Conservation (phyloP, 352 stramenopile species). For the Phytophthora kernoviae region DNA sequence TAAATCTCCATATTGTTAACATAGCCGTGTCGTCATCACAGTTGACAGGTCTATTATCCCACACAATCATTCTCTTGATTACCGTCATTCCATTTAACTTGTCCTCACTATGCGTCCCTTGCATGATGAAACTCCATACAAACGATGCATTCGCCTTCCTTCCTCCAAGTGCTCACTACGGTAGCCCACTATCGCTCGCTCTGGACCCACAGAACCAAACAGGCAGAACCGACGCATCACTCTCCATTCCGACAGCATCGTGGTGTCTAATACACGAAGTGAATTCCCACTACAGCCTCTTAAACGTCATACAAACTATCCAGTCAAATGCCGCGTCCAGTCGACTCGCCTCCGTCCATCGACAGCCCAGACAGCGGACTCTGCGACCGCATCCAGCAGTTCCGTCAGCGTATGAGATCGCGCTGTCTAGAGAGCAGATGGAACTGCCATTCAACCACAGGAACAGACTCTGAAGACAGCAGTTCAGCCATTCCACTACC, state of each 20-base stretch:
- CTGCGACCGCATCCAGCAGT: constrained; percentile 26
- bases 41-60: too few relatives aligned
- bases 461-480: background rate
- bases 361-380: constrained; percentile 8
- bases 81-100: background rate
- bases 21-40: too few relatives aligned
- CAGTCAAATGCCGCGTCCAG: background rate
- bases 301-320: background rate
- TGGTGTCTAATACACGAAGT: too few relatives aligned
- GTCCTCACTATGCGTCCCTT: background rate
- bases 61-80: background rate
- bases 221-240: background rate
- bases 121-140: background rate
- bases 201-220: background rate
- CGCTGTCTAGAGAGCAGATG: constrained; percentile 13
- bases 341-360: background rate
- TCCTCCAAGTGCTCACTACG: background rate
- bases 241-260: background rate
- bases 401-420: constrained; percentile 20
- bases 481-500: constrained; percentile 5
- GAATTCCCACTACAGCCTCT: background rate
- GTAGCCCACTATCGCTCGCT: background rate
- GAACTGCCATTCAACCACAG: background rate
- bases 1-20: too few relatives aligned
- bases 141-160: background rate